Percentiles rank a stretch among this genome's conserved stretches.
These are phyloP conservation scores for Solanum hybrid DNA, from an alignment of 305 asterid species.

Conservation along the genomic window DNA sequence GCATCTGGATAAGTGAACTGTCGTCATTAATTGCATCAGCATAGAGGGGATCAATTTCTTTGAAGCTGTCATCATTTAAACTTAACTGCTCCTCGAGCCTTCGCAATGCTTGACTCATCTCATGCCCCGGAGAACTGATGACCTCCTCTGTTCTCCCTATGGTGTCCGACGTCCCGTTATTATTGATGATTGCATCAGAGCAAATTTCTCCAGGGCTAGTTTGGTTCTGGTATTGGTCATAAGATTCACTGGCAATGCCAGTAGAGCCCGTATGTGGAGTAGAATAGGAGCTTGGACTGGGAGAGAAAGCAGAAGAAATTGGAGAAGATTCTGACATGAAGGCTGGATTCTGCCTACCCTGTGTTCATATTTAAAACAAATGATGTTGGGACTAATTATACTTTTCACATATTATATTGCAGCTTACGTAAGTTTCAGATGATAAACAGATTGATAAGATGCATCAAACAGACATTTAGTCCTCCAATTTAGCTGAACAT, in stretches of 20 bases:
- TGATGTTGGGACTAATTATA: neutral
- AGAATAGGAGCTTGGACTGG: slow-evolving; percentile 38
- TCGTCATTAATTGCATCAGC: slow-evolving; percentile 40
- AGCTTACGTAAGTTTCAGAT: neutral
- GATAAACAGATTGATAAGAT: neutral
- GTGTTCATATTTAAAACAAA: slow-evolving; percentile 16
- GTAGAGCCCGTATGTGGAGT: slow-evolving; percentile 38
- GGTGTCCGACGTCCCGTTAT: slow-evolving; percentile 13
- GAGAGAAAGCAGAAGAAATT: slow-evolving; percentile 34
- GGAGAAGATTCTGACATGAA: slow-evolving; percentile 31
- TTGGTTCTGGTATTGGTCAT: slow-evolving; percentile 28
- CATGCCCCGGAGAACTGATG: slow-evolving; percentile 38
- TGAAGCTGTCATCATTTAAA: slow-evolving; percentile 57
- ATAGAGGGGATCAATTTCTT: slow-evolving; percentile 29
- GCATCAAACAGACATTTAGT: neutral
- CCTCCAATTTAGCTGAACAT: neutral
- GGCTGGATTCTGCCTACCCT: slow-evolving; percentile 47
- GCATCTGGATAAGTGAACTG: slow-evolving; percentile 34
- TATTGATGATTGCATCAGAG: slow-evolving; percentile 28
- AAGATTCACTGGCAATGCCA: slow-evolving; percentile 28
- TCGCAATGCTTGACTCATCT: slow-evolving; percentile 54
- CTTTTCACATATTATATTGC: neutral
- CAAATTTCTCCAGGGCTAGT: slow-evolving; percentile 54
- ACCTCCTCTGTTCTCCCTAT: slow-evolving; percentile 31
- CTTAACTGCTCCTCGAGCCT: slow-evolving; percentile 71